Evolutionary conservation across 1,284 basidiomycete species (phyloP), one percentile per base, ranked within the genome.

Genomic region (Bjerkandera adusta): DNA sequence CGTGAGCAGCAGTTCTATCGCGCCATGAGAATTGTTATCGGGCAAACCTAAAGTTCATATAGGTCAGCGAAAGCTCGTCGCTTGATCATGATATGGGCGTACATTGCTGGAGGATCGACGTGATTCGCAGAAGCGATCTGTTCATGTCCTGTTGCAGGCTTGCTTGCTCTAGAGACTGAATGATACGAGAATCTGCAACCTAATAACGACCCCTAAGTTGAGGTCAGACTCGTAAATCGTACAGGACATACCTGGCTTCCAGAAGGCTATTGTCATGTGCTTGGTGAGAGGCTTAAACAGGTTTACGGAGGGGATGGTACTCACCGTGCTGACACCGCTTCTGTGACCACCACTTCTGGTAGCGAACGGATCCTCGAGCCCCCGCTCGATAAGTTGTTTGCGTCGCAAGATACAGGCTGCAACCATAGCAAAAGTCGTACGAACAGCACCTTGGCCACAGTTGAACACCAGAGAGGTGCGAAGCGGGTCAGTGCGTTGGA

Each of bases 361-460:
- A 5, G 70, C 69, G 58, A 82, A 96, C 0, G 92, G 92, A 60
- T 97, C 95, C 2, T 79, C 75, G 43, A 86, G 66, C 0, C 90
- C 92, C 16, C 76, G 72, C 13, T 79, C 68, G n/a, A 97, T 77
- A 33, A 95, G 72, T 66, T 97, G 93, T 59, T 87, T 89, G 24
- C 96, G 73, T 24, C 97, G 77, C 1, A 99, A 77, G 20, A 99
- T 76, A 51, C 90, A 83, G 1, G 96, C 95, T 2, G 95, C 92
- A 12, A 89, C 83, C 97, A 99, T 99, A 4, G 92, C 96, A 64
- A 98, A 98, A 0, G 96, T 97, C 2, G 96, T 97, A 33, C 97
- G 82, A 0, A 97, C 94, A 2, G 93, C 92, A 35, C 97, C 97
- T 80, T 97, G 95, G 33, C 97, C 96, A 64, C 97, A 98, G 48